Conservation (phyloP, 208 protist species). For the Acanthamoeba polyphaga region DNA sequence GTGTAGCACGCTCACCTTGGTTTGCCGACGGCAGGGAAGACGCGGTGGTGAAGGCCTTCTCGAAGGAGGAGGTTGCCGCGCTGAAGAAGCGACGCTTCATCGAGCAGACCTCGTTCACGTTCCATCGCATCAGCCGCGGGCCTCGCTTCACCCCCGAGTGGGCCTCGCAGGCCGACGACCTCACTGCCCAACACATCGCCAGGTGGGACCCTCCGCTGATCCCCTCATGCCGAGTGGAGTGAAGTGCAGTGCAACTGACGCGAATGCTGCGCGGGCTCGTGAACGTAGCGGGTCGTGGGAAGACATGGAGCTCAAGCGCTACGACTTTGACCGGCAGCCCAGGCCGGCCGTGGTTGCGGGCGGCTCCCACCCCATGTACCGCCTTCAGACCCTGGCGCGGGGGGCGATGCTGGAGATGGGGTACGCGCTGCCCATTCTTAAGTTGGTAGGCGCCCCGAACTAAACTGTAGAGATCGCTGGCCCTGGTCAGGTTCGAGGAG, state of each 20-base stretch:
- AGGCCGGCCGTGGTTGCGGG: not conserved
- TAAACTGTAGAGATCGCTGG: not conserved
- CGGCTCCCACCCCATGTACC: conserved; percentile 13
- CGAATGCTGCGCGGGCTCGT: not conserved
- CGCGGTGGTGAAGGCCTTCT: conserved; percentile 25
- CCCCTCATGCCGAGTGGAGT: not conserved
- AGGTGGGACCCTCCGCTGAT: not conserved
- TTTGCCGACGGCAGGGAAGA: not conserved
- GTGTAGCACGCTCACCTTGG: not conserved
- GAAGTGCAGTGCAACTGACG: not conserved
- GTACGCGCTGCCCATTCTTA: not conserved
- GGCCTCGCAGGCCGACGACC: conserved; percentile 11
- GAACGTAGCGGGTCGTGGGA: not conserved
- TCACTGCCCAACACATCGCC: conserved; percentile 40
- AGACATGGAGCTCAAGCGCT: conserved; percentile 2
- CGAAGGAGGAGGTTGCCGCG: conserved; percentile 37
- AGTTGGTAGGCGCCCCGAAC: not conserved
- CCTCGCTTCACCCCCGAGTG: conserved; percentile 9
- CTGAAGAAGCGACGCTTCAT: conserved; percentile 68
- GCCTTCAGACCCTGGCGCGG: not conserved
- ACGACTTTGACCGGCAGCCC: not conserved
- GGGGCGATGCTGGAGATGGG: conserved; percentile 26
- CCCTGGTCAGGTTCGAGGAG: not conserved
- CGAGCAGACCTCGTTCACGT: conserved; percentile 44
- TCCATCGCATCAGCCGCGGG: conserved; percentile 6